Evolutionary conservation across 306 rosid genomes (phyloP), one percentile per base, ranked within the genome.

Genomic region (Fragaria ananassa): DNA sequence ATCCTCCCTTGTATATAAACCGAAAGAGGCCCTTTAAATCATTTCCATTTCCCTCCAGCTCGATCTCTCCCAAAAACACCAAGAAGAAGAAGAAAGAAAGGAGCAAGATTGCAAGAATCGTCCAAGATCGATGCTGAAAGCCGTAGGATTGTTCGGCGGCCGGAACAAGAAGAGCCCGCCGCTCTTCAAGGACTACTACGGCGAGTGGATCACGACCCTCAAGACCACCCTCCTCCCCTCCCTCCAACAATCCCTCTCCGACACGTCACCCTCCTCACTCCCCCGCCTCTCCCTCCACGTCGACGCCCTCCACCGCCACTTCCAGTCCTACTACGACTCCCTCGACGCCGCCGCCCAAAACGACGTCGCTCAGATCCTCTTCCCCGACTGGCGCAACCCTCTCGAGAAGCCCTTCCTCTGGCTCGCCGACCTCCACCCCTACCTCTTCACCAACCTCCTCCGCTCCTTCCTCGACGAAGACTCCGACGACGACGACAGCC

Each of bases 401-500:
- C 81, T 90, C 62, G 92, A 88, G 76, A 85, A 79, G 58, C 96
- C 97, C 61, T 91, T 90, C 78, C 86, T 90, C 77, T 92, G 91
- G 89, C 86, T 92, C 74, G 90, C 87, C 71, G 93, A 92, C 51
- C 80, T 89, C 82, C 93, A 89, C 63, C 97, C 96, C 17, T 88
- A 81, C 87, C 77, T 89, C 83, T 88, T 92, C 91, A 88, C 84
- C 68, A 79, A 85, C 82, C 90, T 89, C 74, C 86, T 90, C 15
- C 90, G 88, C 19, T 88, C 90, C 69, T 86, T 87, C 76, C 88
- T 91, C 67, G 83, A 76, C 6, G 13, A 25, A n/a, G 80, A 78
- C 63, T 51, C 64, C 61, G 44, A 39, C 58, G 63, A 74, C 42
- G 1, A 3, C 42, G 65, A 25, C 68, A 44, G 23, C 73, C 10